A percentile compares a stretch with the other conserved stretches of the same genome.
These are phyloP conservation scores for Calycina herbarum DNA, from an alignment of 2,329 filamentous ascomycete species.

Conservation along the genomic window DNA sequence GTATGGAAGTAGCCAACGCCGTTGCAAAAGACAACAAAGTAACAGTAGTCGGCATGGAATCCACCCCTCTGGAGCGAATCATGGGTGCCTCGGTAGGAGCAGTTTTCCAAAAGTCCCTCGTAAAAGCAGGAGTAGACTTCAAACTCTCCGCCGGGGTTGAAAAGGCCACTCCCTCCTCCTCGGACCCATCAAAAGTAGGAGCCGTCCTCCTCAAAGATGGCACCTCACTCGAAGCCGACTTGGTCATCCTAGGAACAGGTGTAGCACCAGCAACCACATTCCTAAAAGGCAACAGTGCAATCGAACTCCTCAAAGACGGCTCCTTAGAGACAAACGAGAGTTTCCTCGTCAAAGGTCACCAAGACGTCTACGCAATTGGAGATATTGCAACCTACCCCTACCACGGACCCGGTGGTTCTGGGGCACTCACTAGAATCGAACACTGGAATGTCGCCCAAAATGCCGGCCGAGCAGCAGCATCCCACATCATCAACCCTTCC, in stretches of 20 bases:
- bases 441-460: slow-evolving; percentile 99
- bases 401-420: slow-evolving; percentile 80
- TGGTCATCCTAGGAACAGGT: slow-evolving; percentile 89
- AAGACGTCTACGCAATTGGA: slow-evolving; percentile 88
- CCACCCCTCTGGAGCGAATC: slow-evolving; percentile 78
- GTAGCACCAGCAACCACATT: slow-evolving; percentile 84
- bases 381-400: slow-evolving; percentile 97
- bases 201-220: slow-evolving; percentile 83
- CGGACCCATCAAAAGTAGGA: slow-evolving; percentile 72
- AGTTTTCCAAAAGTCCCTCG: slow-evolving; percentile 75
- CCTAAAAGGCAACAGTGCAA: slow-evolving; percentile 67
- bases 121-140: slow-evolving; percentile 88
- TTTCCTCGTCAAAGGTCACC: slow-evolving; percentile 73
- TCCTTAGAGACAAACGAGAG: slow-evolving; percentile 78
- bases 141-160: slow-evolving; percentile 78
- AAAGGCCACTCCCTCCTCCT: slow-evolving; percentile 71
- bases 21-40: slow-evolving; percentile 78
- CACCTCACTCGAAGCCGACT: slow-evolving; percentile 77
- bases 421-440: slow-evolving; percentile 78
- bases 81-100: slow-evolving; percentile 80
- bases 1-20: slow-evolving; percentile 94
- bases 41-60: slow-evolving; percentile 85
- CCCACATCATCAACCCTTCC: slow-evolving; percentile 69
- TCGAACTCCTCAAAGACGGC: slow-evolving; percentile 79
- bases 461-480: slow-evolving; percentile 76